Percentiles rank a stretch among this genome's conserved stretches.
phyloP scores from a whole-genome alignment of 2,329 filamentous ascomycete genomes.

The Xenoacremonium recifei region DNA sequence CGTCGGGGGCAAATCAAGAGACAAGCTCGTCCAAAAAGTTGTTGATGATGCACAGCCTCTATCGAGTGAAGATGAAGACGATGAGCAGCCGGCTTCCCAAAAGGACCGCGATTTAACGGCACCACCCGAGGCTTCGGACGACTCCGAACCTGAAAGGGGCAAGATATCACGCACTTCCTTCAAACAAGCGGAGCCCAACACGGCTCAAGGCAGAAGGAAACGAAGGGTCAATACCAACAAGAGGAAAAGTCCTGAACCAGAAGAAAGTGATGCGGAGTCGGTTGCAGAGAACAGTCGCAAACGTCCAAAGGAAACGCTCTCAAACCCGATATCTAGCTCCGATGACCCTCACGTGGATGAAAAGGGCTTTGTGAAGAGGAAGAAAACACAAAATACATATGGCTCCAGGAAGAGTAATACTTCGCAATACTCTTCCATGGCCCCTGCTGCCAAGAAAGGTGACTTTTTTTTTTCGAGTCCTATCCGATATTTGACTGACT shows the following conservation, averaged over 20 bases:
- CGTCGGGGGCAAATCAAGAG: conserved; percentile 1
- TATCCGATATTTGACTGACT: neutral
- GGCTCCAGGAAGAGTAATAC: conserved; percentile 12
- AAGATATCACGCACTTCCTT: conserved; percentile 37
- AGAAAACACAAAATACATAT: conserved; percentile 23
- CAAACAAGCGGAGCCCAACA: conserved; percentile 1
- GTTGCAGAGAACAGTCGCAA: too few relatives aligned
- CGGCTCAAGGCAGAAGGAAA: conserved; percentile 2
- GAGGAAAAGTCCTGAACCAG: conserved; percentile 12
- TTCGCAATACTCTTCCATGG: conserved; percentile 23
- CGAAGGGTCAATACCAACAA: conserved; percentile 7
- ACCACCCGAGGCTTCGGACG: conserved; percentile 10
- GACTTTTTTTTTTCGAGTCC: neutral
- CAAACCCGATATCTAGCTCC: conserved; percentile 11
- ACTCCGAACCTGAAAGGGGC: conserved; percentile 28
- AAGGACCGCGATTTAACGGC: neutral
- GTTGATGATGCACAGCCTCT: conserved; percentile 24
- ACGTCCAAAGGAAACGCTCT: neutral
- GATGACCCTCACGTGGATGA: conserved; percentile 20
- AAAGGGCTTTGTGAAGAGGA: conserved; percentile 22
- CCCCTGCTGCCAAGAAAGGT: conserved; percentile 23
- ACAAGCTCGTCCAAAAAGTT: conserved; percentile 11
- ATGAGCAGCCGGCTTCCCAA: conserved; percentile 4
- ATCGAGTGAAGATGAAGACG: conserved; percentile 27
- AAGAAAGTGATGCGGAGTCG: conserved; percentile 7